Evolutionary conservation across 2,329 filamentous ascomycete species (phyloP).

Genomic region (Monosporascus cannonballus): DNA sequence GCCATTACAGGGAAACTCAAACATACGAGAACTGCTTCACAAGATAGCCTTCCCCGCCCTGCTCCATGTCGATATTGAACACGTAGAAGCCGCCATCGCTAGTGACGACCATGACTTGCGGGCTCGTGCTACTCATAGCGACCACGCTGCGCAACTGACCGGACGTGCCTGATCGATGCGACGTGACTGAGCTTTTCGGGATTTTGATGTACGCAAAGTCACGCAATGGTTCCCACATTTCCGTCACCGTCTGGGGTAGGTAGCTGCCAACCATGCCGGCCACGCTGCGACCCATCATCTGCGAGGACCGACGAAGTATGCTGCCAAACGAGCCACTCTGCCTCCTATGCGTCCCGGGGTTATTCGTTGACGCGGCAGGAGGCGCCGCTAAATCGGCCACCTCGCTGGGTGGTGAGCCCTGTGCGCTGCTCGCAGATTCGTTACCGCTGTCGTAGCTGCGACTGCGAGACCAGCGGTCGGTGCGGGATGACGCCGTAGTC

Average conservation of each 20-base stretch:
- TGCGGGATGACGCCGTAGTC: constrained; percentile 33
- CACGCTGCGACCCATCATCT: constrained; percentile 84
- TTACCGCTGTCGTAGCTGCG: constrained; percentile 50
- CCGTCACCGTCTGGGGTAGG: constrained; percentile 84
- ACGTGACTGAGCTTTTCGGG: constrained; percentile 49
- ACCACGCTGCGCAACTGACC: constrained; percentile 79
- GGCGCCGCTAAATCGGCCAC: constrained; percentile 30
- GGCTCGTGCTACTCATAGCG: constrained; percentile 89
- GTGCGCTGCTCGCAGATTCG: constrained; percentile 41
- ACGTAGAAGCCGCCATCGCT: constrained; percentile 94
- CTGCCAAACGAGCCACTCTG: constrained; percentile 78
- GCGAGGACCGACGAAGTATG: constrained; percentile 88
- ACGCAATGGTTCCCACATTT: constrained; percentile 93
- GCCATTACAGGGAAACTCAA: constrained; percentile 2
- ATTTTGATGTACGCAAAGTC: constrained; percentile 98
- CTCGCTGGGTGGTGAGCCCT: constrained; percentile 43
- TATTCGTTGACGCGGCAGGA: constrained; percentile 16
- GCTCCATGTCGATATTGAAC: constrained; percentile 91
- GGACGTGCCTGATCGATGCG: constrained; percentile 19
- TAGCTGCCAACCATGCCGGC: constrained; percentile 88
- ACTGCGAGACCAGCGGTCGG: constrained; percentile 48
- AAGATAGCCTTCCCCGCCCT: constrained; percentile 85
- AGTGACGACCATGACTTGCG: constrained; percentile 96
- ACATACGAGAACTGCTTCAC: constrained; percentile 82
- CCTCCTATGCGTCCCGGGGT: constrained; percentile 32